Conservation (phyloP, 2,329 filamentous ascomycete genomes). For the Penicillium sp. region DNA sequence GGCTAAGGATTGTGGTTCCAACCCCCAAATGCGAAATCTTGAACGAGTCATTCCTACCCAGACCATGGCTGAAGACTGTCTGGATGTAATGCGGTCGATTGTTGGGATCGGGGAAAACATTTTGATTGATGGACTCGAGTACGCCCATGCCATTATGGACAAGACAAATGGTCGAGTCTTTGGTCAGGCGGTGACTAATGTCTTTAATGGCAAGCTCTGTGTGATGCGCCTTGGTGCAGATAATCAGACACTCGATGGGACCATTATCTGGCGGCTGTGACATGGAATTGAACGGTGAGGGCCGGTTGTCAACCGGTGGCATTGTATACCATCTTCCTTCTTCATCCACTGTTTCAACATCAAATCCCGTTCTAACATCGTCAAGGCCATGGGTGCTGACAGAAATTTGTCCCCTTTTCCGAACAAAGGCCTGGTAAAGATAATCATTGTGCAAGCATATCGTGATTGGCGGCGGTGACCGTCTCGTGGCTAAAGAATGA, state of each 20-base stretch:
- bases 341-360: slow-evolving; percentile 39
- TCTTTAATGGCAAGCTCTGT: slow-evolving; percentile 65
- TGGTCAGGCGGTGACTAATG: slow-evolving; percentile 65
- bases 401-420: slow-evolving; percentile 30
- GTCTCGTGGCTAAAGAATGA: slow-evolving; percentile 62
- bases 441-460: slow-evolving; percentile 66
- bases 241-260: slow-evolving; percentile 69
- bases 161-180: slow-evolving; percentile 69
- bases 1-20: slow-evolving; percentile 57
- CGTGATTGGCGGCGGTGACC: slow-evolving; percentile 68
- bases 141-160: slow-evolving; percentile 80
- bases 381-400: slow-evolving; percentile 39
- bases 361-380: slow-evolving; percentile 43
- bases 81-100: slow-evolving; percentile 73
- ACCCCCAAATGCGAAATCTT: slow-evolving; percentile 56
- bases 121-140: slow-evolving; percentile 70
- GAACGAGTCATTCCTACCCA: slow-evolving; percentile 50
- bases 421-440: slow-evolving; percentile 34
- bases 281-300: not conserved
- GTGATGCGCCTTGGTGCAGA: slow-evolving; percentile 71
- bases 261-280: slow-evolving; percentile 34
- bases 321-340: slow-evolving; percentile 33
- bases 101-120: slow-evolving; percentile 65
- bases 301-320: slow-evolving; percentile 19
- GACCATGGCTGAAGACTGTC: slow-evolving; percentile 62